Evolutionary conservation across 1,284 basidiomycete genomes (phyloP), one percentile per base, ranked within the genome.

Genomic region (Volvariella surrecta): DNA sequence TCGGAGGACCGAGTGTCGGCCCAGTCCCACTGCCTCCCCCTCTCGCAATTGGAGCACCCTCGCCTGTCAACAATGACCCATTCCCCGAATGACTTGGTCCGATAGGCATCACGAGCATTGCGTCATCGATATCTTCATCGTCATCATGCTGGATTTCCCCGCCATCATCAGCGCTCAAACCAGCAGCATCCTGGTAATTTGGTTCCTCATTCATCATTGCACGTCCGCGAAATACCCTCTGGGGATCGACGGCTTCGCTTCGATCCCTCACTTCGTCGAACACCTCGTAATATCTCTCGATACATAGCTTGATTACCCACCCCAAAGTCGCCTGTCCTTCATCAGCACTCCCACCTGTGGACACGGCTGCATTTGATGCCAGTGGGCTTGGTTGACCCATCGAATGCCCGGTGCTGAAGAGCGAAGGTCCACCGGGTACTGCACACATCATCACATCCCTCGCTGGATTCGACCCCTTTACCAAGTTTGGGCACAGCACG

Each of bases 221-320:
- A n/a, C n/a, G n/a, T 6, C 38, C 42, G 4, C 48, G 52, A 13
- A 48, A 42, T 13, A 44, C 47, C 31, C 48, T 42, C 53, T 49
- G 53, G n/a, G 57, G 62, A n/a, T 61, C 62, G 15, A 76, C 50
- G 1, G 79, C 77, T 52, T 87, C 84, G 44, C 69, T 72, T 15
- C 78, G 73, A 60, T 88, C 87, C 46, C 59, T 63, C 15, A 82
- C 61, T 51, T 89, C 84, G 54, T 90, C 87, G 54, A 91, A 91
- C 24, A 91, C 67, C 57, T 91, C 89, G 58, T 83, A 89, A 58
- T 89, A 91, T 35, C 76, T 73, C 53, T 85, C 74, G 45, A 91
- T 89, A 59, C 85, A 89, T 30, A 87, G 62, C 54, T 81, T 79
- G 57, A 90, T 66, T 39, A 91, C 65, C 43, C 71, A 68, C 2